Evolutionary conservation across 2,329 filamentous ascomycete species (phyloP).

Genomic region (Sodiomyces alkalinus): DNA sequence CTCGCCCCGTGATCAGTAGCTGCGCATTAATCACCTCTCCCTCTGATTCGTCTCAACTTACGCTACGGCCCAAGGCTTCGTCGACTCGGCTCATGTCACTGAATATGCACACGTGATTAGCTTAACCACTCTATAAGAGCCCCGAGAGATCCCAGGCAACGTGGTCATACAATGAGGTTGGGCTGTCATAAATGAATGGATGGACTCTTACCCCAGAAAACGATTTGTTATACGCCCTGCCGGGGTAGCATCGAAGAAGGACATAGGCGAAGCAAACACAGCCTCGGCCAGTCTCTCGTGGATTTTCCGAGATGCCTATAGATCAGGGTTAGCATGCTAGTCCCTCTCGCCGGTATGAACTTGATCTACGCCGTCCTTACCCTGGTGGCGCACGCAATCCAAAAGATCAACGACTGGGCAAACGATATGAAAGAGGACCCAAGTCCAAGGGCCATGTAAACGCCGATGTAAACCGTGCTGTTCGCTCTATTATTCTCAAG

Average conservation of each 20-base stretch:
- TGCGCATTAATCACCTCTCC: too few relatives aligned
- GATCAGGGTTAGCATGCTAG: slow-evolving; percentile 5
- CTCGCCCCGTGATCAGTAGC: too few relatives aligned
- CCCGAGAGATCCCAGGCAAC: too few relatives aligned
- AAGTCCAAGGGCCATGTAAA: slow-evolving; percentile 91
- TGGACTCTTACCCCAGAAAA: slow-evolving; percentile 61
- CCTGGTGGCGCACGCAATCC: slow-evolving; percentile 99
- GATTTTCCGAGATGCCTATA: slow-evolving; percentile 76
- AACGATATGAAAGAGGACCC: slow-evolving; percentile 76
- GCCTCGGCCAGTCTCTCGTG: slow-evolving; percentile 96
- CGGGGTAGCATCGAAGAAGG: slow-evolving; percentile 94
- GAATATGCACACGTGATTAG: slow-evolving; percentile 12
- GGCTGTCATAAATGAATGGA: too few relatives aligned
- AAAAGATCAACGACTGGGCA: slow-evolving; percentile 81
- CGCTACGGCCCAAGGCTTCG: slow-evolving; percentile 86
- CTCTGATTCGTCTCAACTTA: too few relatives aligned
- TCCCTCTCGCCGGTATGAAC: too few relatives aligned
- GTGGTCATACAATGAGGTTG: too few relatives aligned
- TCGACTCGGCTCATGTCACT: slow-evolving; percentile 72
- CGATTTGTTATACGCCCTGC: slow-evolving; percentile 92
- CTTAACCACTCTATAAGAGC: not conserved
- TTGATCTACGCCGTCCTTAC: slow-evolving; percentile 24
- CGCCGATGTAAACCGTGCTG: slow-evolving; percentile 79
- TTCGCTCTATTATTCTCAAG: slow-evolving; percentile 51
- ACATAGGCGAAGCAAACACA: slow-evolving; percentile 97